Base-by-base conservation (phyloP, 2,329 filamentous ascomycete species). In the Fusarium odoratissimum region DNA sequence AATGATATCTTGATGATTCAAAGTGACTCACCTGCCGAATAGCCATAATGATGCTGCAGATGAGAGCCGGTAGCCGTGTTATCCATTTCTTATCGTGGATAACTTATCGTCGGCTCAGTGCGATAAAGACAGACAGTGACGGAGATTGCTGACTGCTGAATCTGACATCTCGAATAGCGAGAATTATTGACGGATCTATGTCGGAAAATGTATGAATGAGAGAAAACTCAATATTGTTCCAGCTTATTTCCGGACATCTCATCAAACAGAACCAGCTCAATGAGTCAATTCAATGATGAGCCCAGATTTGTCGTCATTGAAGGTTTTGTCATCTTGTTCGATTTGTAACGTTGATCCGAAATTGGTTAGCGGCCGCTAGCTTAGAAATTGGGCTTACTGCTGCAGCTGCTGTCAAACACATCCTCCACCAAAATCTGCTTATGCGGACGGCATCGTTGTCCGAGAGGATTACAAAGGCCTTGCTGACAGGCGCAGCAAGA, bases 331-430 rank as follows among this genome's bases (percentile, higher is more conserved):
- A 69, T 66, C 64, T 16, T 23, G 7, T 10, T n/a, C 21, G 59
- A 69, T 69, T 69, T 64, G 58, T 64, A 64, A 69, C 19, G 7
- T n/a, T 40, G 51, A 23, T 16, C 35, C 62, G 4, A 48, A 28
- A 5, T 1, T 30, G 62, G 2, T 40, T 67, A 67, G 64, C 16
- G 37, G n/a, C n/a, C 19, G 25, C 25, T 45, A 38, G 69, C 63
- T 71, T 71, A 72, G 68, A 71, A 71, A 71, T 71, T 33, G 17
- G 17, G 21, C 41, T 44, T 28, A 28, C 28, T 48, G 45, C 10
- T 48, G 14, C 21, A 31, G 10, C 35, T 40, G 49, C 5, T 28
- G 19, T 17, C 23, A 54, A 54, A 40, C 19, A 33, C 49, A 54
- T 38, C 25, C 10, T 17, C 31, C 35, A 14, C n/a, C 62, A 57